Evolutionary conservation across 148 eudicot genomes (phyloP).

Genomic region (Spergularia marina): DNA sequence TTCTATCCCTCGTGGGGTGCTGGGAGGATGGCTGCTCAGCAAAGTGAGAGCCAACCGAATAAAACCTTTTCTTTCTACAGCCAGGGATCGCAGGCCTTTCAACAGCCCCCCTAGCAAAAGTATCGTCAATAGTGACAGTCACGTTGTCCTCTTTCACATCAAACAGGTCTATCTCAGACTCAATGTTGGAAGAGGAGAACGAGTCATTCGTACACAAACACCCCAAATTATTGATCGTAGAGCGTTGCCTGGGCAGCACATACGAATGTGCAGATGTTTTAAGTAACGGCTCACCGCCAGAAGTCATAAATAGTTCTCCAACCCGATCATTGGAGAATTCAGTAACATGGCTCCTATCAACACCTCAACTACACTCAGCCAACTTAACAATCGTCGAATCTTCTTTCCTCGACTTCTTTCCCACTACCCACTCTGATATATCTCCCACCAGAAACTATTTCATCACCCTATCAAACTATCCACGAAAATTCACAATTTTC

Average conservation of each 20-base stretch:
- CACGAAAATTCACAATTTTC: not conserved
- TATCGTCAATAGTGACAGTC: slow-evolving; percentile 27
- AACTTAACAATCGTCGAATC: not conserved
- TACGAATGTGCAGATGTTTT: slow-evolving; percentile 33
- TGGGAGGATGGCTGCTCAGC: slow-evolving; percentile 32
- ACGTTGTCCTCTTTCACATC: slow-evolving; percentile 36
- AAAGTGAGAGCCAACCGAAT: slow-evolving; percentile 38
- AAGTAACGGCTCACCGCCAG: slow-evolving; percentile 46
- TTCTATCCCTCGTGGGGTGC: slow-evolving; percentile 51
- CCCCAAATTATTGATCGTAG: slow-evolving; percentile 34
- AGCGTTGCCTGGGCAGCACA: slow-evolving; percentile 31
- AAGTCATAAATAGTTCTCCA: slow-evolving; percentile 57
- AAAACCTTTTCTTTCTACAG: slow-evolving; percentile 29
- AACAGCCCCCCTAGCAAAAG: slow-evolving; percentile 26
- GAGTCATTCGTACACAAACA: slow-evolving; percentile 36
- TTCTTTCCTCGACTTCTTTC: slow-evolving; percentile 10
- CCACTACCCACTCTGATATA: slow-evolving; percentile 4
- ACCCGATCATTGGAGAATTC: slow-evolving; percentile 38
- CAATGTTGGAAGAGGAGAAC: slow-evolving; percentile 34
- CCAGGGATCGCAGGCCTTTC: slow-evolving; percentile 27
- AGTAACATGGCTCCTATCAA: slow-evolving; percentile 4
- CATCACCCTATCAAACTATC: not conserved
- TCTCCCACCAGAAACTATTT: not conserved
- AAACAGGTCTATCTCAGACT: slow-evolving; percentile 23
- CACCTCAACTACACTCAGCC: not conserved